Conservation (phyloP, 208 protist species). For the Trypanosomatidae sp. region DNA sequence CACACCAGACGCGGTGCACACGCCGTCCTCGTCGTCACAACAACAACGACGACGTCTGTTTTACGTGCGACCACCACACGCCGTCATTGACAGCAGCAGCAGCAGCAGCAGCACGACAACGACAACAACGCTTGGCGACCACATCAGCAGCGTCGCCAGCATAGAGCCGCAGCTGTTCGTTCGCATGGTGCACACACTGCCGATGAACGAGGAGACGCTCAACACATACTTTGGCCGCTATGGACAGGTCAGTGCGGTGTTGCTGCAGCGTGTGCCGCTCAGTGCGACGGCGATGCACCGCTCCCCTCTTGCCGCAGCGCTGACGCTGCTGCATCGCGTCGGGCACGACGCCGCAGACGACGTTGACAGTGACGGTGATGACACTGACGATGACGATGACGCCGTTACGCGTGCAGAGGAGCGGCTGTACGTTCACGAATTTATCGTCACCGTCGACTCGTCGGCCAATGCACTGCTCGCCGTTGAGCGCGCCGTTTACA, state of each 20-base stretch:
- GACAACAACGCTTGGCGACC: not conserved
- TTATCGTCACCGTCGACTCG: constrained; percentile 72
- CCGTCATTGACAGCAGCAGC: too few relatives aligned
- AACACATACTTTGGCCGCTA: constrained; percentile 86
- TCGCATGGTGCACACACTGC: constrained; percentile 56
- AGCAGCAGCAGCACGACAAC: too few relatives aligned
- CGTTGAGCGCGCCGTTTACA: constrained; percentile 59
- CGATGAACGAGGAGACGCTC: constrained; percentile 69
- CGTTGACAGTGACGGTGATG: not conserved
- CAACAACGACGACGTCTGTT: too few relatives aligned
- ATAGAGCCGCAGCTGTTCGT: constrained; percentile 57
- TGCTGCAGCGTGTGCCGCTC: constrained; percentile 23
- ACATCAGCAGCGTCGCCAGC: not conserved
- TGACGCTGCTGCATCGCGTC: not conserved
- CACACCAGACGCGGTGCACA: too few relatives aligned
- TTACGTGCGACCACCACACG: too few relatives aligned
- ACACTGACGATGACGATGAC: not conserved
- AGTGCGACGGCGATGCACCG: constrained; percentile 9
- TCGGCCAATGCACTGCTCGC: constrained; percentile 49
- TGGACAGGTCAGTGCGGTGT: constrained; percentile 51
- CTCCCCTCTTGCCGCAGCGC: constrained; percentile 5
- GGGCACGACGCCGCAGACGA: not conserved
- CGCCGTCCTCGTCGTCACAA: too few relatives aligned
- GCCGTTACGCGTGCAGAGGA: constrained; percentile 2
- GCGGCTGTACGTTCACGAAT: constrained; percentile 61